phyloP scores from a whole-genome alignment of 2,329 filamentous ascomycete species.

The Lithohypha guttulata region DNA sequence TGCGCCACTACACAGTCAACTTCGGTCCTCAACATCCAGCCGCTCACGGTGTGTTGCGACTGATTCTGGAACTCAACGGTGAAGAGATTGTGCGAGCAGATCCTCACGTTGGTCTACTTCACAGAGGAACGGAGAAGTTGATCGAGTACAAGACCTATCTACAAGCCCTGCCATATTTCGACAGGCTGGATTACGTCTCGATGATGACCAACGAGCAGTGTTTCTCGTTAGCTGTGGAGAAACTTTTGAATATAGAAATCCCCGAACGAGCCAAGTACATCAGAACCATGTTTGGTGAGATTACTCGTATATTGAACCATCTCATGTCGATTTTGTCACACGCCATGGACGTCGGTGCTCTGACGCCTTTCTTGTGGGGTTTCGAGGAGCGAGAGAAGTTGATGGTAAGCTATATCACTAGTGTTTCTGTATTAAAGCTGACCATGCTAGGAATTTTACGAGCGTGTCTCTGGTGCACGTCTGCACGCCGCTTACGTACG shows the following conservation, averaged over 20 bases:
- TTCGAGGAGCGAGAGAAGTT: constrained; percentile 99
- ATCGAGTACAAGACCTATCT: constrained; percentile 99
- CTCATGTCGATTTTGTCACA: constrained; percentile 95
- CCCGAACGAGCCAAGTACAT: constrained; percentile 95
- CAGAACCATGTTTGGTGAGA: constrained; percentile 86
- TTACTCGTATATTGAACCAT: constrained; percentile 90
- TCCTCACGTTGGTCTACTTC: constrained; percentile 90
- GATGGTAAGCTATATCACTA: constrained; percentile 62
- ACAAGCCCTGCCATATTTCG: constrained; percentile 96
- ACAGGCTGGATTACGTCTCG: constrained; percentile 95
- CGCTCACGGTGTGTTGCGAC: constrained; percentile 90
- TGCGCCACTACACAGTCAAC: constrained; percentile 98
- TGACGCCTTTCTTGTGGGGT: constrained; percentile 98
- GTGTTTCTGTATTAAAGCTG: too few relatives aligned
- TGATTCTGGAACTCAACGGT: constrained; percentile 95
- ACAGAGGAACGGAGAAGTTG: constrained; percentile 96
- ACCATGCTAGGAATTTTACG: constrained; percentile 94
- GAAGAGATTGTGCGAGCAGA: constrained; percentile 96
- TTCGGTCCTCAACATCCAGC: constrained; percentile 98
- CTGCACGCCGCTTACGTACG: constrained; percentile 95
- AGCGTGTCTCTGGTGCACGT: constrained; percentile 95
- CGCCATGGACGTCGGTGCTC: constrained; percentile 96
- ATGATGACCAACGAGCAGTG: constrained; percentile 99
- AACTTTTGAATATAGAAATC: constrained; percentile 92
- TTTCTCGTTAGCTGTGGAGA: constrained; percentile 90